Evolutionary conservation across 179 eudicot species (phyloP), one percentile per base, ranked within the genome.

Genomic region (Spergularia azorica): DNA sequence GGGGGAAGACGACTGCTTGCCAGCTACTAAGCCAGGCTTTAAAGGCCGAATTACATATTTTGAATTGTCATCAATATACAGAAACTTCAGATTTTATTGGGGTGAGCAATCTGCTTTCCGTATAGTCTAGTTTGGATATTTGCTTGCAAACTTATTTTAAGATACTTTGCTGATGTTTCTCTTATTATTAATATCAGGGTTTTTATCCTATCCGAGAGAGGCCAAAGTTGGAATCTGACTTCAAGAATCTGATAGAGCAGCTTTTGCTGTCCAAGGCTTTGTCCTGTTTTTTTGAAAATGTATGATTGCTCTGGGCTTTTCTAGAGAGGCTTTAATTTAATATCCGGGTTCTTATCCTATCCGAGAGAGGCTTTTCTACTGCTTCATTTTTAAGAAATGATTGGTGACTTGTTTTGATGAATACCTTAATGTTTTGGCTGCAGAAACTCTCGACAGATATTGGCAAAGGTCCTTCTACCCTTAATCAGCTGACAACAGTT

Each of bases 81-180:
- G 99, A 95, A 81, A 95, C 98, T 68, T 95, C 99, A 62, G 99
- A 95, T 89, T 95, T 95, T 81, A 89, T 95, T 64, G 99, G 99
- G 91, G 98, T 95, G 66, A 54, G 95, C 81, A 20, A 62, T 48
- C 32, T 32, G 41, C 76, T 75, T 57, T 76, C 21, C 75, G 70
- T 65, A 26, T 5, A 26, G 55, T 70, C 76, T 58, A 16, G 16
- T 61, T 36, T 17, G 11, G 12, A 69, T 39, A 10, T 46, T 54
- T 20, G 63, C 60, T 69, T 0, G 52, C 12, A 59, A 2, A 55
- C 15, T 39, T 15, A 26, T 39, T 8, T 72, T 66, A 10, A 39
- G 60, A 38, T 52, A 36, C 39, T 21, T 38, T 76, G 5, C 26
- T 83, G 48, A 60, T 50, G 63, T 21, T 7, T 76, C 62, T 70